Evolutionary conservation across 345 rosid species (phyloP).

Genomic region (Barbarea vulgaris): DNA sequence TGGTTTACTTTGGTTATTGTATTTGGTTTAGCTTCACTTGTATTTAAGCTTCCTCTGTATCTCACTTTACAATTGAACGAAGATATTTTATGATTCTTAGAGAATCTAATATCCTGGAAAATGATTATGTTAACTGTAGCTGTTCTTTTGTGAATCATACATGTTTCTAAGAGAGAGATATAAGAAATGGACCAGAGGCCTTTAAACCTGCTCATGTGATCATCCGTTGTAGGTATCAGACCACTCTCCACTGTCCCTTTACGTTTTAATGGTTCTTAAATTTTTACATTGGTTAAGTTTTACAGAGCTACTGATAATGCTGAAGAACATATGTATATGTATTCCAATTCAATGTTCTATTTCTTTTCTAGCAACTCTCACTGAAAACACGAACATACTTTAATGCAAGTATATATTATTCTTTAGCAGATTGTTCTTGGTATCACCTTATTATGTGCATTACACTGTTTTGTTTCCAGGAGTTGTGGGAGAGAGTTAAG

Average conservation of each 20-base stretch:
- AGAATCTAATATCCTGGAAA: too few relatives aligned
- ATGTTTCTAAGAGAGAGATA: conserved; percentile 70
- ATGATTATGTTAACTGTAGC: neutral
- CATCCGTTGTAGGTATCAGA: conserved; percentile 69
- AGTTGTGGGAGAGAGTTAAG: conserved; percentile 8
- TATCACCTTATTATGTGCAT: neutral
- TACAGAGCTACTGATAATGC: neutral
- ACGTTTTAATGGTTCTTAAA: neutral
- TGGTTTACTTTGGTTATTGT: too few relatives aligned
- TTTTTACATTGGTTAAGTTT: neutral
- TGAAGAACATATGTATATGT: neutral
- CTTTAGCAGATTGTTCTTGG: neutral
- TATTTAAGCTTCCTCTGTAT: too few relatives aligned
- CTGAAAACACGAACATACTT: neutral
- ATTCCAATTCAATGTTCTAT: neutral
- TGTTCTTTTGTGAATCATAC: neutral
- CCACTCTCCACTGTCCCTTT: neutral
- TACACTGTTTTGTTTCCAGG: conserved; percentile 4
- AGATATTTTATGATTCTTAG: too few relatives aligned
- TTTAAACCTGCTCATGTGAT: conserved; percentile 77
- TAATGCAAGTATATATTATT: neutral
- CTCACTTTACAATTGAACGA: too few relatives aligned
- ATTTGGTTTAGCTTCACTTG: too few relatives aligned
- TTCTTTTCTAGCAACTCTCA: neutral
- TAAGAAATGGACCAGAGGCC: conserved; percentile 60